Percentiles rank a stretch among this genome's conserved stretches.
phyloP scores from a whole-genome alignment of 805 yeast species.

The Millerozyma acaciae region DNA sequence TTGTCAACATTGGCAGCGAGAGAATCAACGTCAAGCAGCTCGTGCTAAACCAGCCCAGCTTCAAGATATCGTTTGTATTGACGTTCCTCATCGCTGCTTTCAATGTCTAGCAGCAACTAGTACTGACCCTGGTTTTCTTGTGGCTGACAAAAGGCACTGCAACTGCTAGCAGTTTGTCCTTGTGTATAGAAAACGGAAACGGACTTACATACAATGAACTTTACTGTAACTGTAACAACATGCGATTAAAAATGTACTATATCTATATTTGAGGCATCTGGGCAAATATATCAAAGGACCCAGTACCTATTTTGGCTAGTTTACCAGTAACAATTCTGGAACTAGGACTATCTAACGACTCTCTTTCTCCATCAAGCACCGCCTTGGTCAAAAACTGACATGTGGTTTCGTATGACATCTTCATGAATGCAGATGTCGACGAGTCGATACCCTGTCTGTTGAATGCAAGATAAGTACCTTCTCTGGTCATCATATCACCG shows the following conservation, averaged over 20 bases:
- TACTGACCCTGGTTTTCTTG: too few species aligned
- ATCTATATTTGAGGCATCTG: slow-evolving; percentile 31
- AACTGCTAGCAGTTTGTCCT: too few species aligned
- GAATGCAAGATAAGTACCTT: slow-evolving; percentile 94
- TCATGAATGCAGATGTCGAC: slow-evolving; percentile 92
- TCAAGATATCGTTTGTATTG: slow-evolving; percentile 52
- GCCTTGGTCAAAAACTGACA: slow-evolving; percentile 97
- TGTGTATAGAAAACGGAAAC: slow-evolving; percentile 2
- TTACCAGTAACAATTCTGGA: slow-evolving; percentile 92
- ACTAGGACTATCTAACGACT: slow-evolving; percentile 84
- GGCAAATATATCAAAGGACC: slow-evolving; percentile 80
- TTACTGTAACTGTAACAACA: too few species aligned
- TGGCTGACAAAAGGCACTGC: too few species aligned
- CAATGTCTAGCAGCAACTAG: slow-evolving; percentile 39
- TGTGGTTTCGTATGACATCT: slow-evolving; percentile 98
- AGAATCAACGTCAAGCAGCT: slow-evolving; percentile 45
- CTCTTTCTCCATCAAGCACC: slow-evolving; percentile 86
- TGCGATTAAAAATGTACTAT: neutral
- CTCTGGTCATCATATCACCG: slow-evolving; percentile 99
- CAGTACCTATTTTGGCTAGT: slow-evolving; percentile 90
- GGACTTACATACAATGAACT: neutral
- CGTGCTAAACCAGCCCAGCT: slow-evolving; percentile 57
- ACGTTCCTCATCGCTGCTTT: slow-evolving; percentile 59
- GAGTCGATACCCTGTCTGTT: slow-evolving; percentile 98
- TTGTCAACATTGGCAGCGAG: slow-evolving; percentile 29